Conservation (phyloP, 306 rosid genomes). For the Lupinus albus region DNA sequence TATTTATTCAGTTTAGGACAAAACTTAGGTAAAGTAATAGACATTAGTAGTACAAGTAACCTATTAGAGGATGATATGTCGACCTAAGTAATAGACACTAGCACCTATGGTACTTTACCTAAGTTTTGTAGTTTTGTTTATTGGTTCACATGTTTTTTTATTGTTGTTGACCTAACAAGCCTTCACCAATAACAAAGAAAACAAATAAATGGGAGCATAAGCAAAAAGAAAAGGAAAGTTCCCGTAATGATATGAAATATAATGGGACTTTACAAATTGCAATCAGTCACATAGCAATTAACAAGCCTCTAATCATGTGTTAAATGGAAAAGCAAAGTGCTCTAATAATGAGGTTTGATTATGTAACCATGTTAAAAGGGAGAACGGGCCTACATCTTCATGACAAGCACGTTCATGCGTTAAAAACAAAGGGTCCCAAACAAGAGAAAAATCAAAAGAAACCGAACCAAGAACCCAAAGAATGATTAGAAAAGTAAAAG, state of each 20-base stretch:
- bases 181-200: conserved; percentile 13
- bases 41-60: no score
- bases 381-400: conserved; percentile 70
- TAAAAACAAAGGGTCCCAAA: conserved; percentile 52
- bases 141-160: conserved; percentile 38
- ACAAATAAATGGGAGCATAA: conserved; percentile 36
- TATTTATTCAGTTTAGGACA: conserved; percentile 23
- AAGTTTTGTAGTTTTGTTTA: no score
- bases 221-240: conserved; percentile 37
- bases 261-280: conserved; percentile 41
- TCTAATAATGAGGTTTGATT: conserved; percentile 44
- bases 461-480: conserved; percentile 47
- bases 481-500: conserved; percentile 47
- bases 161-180: conserved; percentile 35
- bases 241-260: conserved; percentile 44
- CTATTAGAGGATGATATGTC: no score
- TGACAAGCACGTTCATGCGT: conserved; percentile 71
- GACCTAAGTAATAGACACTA: no score
- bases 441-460: conserved; percentile 41
- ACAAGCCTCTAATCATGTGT: conserved; percentile 42
- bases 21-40: no score
- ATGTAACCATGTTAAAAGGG: conserved; percentile 34
- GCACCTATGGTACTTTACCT: no score
- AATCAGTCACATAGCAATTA: conserved; percentile 29
- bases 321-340: conserved; percentile 45